These are phyloP conservation scores for Citrus cavaleriei DNA, from an alignment of 345 rosid genomes.

Conservation along the genomic window DNA sequence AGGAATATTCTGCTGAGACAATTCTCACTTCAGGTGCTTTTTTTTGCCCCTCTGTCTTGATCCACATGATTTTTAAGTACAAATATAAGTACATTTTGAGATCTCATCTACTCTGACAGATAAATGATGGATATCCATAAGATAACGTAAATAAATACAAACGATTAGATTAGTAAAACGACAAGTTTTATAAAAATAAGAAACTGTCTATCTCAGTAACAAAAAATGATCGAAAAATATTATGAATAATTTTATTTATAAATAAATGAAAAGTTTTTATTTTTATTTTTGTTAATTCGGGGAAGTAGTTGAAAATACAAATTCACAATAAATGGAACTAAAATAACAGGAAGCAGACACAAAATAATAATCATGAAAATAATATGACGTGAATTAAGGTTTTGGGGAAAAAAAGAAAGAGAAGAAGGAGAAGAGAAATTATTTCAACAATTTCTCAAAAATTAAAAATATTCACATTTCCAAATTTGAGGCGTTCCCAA, in stretches of 20 bases:
- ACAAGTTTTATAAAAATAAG: not conserved
- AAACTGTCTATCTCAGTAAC: accelerated
- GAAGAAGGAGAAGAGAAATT: not conserved
- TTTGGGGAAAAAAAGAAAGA: not conserved
- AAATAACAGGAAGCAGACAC: not conserved
- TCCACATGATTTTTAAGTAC: not conserved
- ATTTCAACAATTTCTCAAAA: not conserved
- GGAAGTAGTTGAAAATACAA: not conserved
- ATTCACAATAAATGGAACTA: not conserved
- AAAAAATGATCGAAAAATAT: not conserved
- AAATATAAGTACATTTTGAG: not conserved
- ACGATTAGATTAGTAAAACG: too few species aligned
- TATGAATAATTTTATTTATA: not conserved
- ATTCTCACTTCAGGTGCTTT: not conserved
- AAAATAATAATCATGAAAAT: not conserved
- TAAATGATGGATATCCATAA: not conserved
- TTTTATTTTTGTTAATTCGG: not conserved
- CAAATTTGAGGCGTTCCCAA: not conserved
- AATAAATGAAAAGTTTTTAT: not conserved
- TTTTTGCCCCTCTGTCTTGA: too few species aligned
- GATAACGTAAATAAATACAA: not conserved
- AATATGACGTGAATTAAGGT: not conserved
- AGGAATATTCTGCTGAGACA: not conserved
- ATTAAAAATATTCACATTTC: not conserved
- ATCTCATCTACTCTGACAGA: not conserved